Evolutionary conservation across 1,284 basidiomycete species (phyloP).

Genomic region (Apiotrichum porosum): DNA sequence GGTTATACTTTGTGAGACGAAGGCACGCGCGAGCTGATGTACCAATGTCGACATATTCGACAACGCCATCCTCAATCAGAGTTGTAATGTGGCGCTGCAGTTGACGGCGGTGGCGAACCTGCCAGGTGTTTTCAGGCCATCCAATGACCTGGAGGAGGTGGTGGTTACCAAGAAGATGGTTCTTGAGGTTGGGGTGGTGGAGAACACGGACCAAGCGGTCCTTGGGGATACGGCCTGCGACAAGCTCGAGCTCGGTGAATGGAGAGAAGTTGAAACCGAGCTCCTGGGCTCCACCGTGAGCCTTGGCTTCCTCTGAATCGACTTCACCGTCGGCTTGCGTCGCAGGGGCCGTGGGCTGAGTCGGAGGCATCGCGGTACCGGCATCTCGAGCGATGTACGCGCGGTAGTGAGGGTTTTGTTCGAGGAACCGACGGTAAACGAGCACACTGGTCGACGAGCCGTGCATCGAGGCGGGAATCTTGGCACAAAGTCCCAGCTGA

Average conservation of each 20-base stretch:
- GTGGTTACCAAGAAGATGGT: conserved; percentile 35
- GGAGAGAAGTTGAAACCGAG: conserved; percentile 30
- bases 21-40: conserved; percentile 26
- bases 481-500: conserved; percentile 34
- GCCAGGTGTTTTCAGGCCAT: conserved; percentile 13
- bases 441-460: conserved; percentile 35
- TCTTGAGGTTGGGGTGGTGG: conserved; percentile 36
- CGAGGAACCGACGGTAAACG: conserved; percentile 35
- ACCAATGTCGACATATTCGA: conserved; percentile 37
- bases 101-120: conserved; percentile 26
- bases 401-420: conserved; percentile 33
- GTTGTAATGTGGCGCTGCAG: conserved; percentile 26
- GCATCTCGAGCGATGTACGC: conserved; percentile 12
- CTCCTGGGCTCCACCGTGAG: conserved; percentile 1
- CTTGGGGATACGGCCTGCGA: conserved; percentile 32
- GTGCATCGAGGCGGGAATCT: conserved; percentile 33
- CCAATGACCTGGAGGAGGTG: conserved; percentile 23
- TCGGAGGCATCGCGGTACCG: not conserved
- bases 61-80: conserved; percentile 26
- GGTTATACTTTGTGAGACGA: conserved; percentile 40
- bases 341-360: not conserved
- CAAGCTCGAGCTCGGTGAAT: conserved; percentile 32
- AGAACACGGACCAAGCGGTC: conserved; percentile 36
- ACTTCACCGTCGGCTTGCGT: conserved; percentile 15
- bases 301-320: conserved; percentile 3